These are phyloP conservation scores for Stemphylium lycopersici DNA, from an alignment of 2,329 filamentous ascomycete species.

Conservation along the genomic window DNA sequence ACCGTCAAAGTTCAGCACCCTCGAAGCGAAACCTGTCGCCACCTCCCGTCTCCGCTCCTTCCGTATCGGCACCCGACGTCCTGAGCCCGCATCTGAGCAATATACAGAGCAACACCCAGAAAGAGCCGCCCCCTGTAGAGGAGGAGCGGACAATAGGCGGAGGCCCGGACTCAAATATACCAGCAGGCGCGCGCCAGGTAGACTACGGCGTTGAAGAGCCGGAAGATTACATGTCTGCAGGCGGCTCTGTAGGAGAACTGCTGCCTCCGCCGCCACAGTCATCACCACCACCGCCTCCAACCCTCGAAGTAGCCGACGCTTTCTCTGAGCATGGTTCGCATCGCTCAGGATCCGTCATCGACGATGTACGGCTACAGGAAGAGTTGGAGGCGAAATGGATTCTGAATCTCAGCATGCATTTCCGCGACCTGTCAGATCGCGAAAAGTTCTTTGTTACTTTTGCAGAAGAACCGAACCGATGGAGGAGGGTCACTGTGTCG, in stretches of 20 bases:
- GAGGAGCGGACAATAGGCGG: slow-evolving; percentile 39
- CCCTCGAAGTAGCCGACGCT: slow-evolving; percentile 33
- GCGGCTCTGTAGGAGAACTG: not conserved
- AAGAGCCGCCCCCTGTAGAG: slow-evolving; percentile 21
- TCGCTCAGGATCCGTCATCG: slow-evolving; percentile 44
- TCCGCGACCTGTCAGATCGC: slow-evolving; percentile 86
- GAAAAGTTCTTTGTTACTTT: slow-evolving; percentile 99
- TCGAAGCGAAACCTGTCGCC: slow-evolving; percentile 54
- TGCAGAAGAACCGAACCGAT: slow-evolving; percentile 76
- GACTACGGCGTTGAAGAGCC: slow-evolving; percentile 38
- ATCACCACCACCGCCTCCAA: not conserved
- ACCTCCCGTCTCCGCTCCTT: slow-evolving; percentile 44
- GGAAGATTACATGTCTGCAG: slow-evolving; percentile 30
- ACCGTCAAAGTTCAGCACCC: slow-evolving; percentile 68
- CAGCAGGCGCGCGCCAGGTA: slow-evolving; percentile 43
- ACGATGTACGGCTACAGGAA: slow-evolving; percentile 71
- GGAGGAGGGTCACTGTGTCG: slow-evolving; percentile 90
- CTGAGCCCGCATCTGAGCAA: slow-evolving; percentile 39
- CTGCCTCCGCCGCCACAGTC: not conserved
- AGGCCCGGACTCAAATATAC: slow-evolving; percentile 38
- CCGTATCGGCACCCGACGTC: slow-evolving; percentile 49
- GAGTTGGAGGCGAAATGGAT: slow-evolving; percentile 93
- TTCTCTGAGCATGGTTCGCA: slow-evolving; percentile 42
- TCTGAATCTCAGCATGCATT: slow-evolving; percentile 97
- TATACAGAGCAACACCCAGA: slow-evolving; percentile 26